Percentiles rank a stretch among this genome's conserved stretches.
phyloP scores from a whole-genome alignment of 1,284 basidiomycete species.

The Marasmius sp. region DNA sequence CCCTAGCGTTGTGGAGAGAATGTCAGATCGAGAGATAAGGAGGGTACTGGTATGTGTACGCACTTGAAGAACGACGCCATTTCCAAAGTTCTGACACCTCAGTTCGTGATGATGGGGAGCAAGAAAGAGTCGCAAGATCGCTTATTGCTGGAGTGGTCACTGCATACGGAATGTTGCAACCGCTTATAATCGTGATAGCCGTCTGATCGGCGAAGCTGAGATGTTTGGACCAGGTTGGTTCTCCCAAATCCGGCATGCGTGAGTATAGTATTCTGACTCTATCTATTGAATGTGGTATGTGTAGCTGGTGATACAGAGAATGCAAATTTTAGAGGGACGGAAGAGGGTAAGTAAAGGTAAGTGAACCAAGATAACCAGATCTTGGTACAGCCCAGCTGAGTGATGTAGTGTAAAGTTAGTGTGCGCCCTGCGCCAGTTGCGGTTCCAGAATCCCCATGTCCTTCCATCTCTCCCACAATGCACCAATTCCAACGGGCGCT shows the following conservation, averaged over 20 bases:
- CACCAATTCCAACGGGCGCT: conserved; percentile 73
- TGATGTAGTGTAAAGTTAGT: neutral
- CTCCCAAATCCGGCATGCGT: neutral
- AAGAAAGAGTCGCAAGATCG: neutral
- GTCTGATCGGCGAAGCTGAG: neutral
- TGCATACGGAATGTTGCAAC: neutral
- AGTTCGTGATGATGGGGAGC: neutral
- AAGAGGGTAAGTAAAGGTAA: neutral
- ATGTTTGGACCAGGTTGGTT: neutral
- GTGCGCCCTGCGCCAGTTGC: conserved; percentile 16
- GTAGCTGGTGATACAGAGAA: conserved; percentile 7
- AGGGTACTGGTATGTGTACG: conserved; percentile 9
- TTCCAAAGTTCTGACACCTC: neutral
- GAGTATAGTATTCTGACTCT: neutral
- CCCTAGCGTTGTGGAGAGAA: conserved; percentile 30
- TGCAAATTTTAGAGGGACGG: neutral
- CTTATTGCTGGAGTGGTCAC: neutral
- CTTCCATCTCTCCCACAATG: conserved; percentile 88
- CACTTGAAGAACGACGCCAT: conserved; percentile 33
- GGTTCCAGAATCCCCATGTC: conserved; percentile 58
- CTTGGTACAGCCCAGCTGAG: too few relatives aligned
- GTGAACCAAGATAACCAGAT: conserved; percentile 8
- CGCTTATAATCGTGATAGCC: neutral
- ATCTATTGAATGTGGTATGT: neutral
- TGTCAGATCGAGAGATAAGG: neutral